Percentiles rank a stretch among this genome's conserved stretches.
Evolutionary conservation across 2,329 filamentous ascomycete genomes (phyloP).

Genomic region (Xylaria sp.): DNA sequence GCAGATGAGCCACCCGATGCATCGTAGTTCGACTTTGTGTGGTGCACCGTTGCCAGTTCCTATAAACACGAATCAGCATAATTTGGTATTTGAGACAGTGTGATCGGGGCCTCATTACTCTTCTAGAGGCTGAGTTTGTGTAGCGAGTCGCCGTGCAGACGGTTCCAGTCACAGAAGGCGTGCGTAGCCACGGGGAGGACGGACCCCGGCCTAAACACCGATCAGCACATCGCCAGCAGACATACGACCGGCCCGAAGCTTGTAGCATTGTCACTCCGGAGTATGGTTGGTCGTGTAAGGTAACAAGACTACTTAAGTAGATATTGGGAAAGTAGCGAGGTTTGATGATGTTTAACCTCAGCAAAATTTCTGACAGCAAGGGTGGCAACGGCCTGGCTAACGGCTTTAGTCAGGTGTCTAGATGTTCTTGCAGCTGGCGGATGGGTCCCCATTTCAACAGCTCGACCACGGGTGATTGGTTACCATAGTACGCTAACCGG

Average conservation of each 20-base stretch:
- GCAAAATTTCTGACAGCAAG: conserved; percentile 27
- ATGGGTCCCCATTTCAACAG: not conserved
- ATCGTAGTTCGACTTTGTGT: conserved; percentile 28
- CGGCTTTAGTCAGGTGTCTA: conserved; percentile 2
- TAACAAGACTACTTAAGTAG: not conserved
- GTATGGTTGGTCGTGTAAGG: not conserved
- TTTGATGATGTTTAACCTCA: conserved; percentile 11
- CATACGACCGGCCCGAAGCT: conserved; percentile 46
- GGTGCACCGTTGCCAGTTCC: conserved; percentile 47
- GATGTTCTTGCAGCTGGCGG: not conserved
- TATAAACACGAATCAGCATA: conserved; percentile 34
- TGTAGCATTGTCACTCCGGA: conserved; percentile 43
- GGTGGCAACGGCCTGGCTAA: conserved; percentile 5
- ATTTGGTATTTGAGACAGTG: not conserved
- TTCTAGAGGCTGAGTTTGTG: conserved; percentile 36
- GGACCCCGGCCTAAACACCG: conserved; percentile 34
- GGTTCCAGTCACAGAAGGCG: conserved; percentile 29
- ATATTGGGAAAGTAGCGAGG: not conserved
- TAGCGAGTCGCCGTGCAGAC: conserved; percentile 20
- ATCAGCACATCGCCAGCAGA: conserved; percentile 50
- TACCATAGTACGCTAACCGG: not conserved
- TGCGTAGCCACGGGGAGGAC: conserved; percentile 26
- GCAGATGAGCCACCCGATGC: conserved; percentile 13
- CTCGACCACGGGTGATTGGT: not conserved
- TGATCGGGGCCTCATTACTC: conserved; percentile 39